Conservation (phyloP, 2,329 filamentous ascomycete genomes). For the Xylaria sp. region DNA sequence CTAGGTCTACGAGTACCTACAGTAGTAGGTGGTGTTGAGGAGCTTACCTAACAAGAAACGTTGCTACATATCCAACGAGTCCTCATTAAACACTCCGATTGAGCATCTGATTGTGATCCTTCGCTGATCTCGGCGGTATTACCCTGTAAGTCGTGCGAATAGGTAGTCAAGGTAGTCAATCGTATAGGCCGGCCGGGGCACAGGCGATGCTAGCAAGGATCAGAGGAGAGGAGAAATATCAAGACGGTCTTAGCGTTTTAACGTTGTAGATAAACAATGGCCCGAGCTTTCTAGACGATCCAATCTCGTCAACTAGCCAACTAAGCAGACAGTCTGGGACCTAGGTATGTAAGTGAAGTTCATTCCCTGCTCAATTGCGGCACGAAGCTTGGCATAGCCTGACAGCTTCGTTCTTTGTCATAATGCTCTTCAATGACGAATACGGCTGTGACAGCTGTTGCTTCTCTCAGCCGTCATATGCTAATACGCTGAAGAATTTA, state of each 20-base stretch:
- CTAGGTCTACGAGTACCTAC: no score
- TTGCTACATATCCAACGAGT: no score
- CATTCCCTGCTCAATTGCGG: background rate
- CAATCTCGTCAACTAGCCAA: background rate
- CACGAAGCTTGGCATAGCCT: no score
- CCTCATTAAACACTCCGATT: background rate
- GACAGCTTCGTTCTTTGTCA: background rate
- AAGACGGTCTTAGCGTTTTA: no score
- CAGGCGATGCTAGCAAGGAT: no score
- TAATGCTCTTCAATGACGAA: background rate
- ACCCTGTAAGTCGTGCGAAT: background rate
- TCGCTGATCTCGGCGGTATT: background rate
- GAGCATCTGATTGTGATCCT: background rate
- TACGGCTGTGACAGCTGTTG: background rate
- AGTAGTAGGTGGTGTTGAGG: background rate
- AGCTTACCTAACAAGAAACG: background rate
- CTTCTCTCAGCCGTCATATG: no score
- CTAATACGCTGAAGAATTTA: no score
- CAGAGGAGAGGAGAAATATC: no score
- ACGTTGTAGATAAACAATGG: background rate
- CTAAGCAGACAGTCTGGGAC: no score
- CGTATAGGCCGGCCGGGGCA: no score
- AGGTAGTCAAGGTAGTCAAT: background rate
- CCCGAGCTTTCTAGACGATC: background rate
- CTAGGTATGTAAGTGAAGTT: background rate